Conservation (phyloP, 768 basidiomycete species). For the Wakefieldia striispora region DNA sequence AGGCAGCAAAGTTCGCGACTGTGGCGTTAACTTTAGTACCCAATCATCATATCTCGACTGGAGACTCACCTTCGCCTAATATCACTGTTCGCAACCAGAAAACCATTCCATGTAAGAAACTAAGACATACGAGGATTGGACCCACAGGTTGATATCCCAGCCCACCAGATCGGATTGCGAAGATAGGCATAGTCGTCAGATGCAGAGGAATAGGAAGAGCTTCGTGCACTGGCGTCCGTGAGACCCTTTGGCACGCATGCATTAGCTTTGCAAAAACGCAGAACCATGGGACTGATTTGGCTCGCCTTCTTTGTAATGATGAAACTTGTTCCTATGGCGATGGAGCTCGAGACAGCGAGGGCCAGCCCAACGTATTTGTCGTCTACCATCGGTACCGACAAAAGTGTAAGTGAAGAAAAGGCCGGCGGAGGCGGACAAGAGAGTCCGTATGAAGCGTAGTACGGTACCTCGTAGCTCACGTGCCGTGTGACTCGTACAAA, state of each 20-base stretch:
- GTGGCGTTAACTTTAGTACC: background rate
- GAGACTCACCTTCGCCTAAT: conserved; percentile 79
- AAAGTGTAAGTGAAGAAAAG: background rate
- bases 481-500: conserved; percentile 11
- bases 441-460: background rate
- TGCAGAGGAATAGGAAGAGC: conserved; percentile 49
- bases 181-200: conserved; percentile 87
- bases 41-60: background rate
- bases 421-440: conserved; percentile 4
- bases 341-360: conserved; percentile 80
- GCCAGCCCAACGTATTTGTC: conserved; percentile 95
- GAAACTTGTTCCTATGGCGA: conserved; percentile 92
- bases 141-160: conserved; percentile 88
- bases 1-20: conserved; percentile 94
- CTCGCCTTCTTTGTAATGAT: conserved; percentile 98
- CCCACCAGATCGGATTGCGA: conserved; percentile 95
- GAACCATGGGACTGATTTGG: background rate
- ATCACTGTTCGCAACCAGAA: conserved; percentile 60
- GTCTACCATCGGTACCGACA: conserved; percentile 57
- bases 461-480: conserved; percentile 12
- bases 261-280: conserved; percentile 10
- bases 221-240: conserved; percentile 73
- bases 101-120: conserved; percentile 6
- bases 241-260: conserved; percentile 60
- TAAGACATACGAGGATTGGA: conserved; percentile 19